Evolutionary conservation across 148 eudicot genomes (phyloP).

Genomic region (Camellia sinensis): DNA sequence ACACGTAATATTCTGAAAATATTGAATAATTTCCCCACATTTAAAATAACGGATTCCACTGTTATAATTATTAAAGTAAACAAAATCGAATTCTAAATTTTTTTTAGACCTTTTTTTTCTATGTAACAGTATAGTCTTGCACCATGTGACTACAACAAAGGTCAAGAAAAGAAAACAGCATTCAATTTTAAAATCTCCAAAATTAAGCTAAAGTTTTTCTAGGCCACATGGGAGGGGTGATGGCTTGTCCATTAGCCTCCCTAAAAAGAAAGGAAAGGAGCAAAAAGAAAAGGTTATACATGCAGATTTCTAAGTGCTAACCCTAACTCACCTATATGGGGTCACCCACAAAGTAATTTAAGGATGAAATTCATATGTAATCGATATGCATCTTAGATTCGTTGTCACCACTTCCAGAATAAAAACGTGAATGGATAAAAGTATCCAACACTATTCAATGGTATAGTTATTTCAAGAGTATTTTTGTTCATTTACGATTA

Average conservation of each 20-base stretch:
- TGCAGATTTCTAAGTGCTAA: not conserved
- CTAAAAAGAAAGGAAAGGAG: not conserved
- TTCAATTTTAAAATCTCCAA: conserved; percentile 5
- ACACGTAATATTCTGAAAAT: no score
- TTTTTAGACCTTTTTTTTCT: no score
- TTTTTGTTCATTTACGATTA: no score
- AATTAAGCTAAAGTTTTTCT: conserved; percentile 2
- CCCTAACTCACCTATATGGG: not conserved
- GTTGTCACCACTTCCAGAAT: not conserved
- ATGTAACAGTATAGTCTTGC: not conserved
- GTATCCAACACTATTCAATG: no score
- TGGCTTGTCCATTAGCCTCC: not conserved
- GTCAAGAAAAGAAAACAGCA: conserved; percentile 5
- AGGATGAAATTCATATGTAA: not conserved
- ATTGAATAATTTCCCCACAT: no score
- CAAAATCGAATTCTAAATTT: no score
- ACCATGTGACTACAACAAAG: conserved; percentile 14
- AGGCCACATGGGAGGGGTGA: conserved; percentile 11
- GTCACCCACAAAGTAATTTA: not conserved
- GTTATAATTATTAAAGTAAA: no score
- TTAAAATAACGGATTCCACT: no score
- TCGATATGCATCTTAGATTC: no score
- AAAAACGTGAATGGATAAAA: not conserved
- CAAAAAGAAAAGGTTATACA: not conserved
- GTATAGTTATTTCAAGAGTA: no score